A percentile compares a stretch with the other conserved stretches of the same genome.
Conservation (phyloP, 2,329 filamentous ascomycete genomes). For the Pseudogymnoascus sp. region DNA sequence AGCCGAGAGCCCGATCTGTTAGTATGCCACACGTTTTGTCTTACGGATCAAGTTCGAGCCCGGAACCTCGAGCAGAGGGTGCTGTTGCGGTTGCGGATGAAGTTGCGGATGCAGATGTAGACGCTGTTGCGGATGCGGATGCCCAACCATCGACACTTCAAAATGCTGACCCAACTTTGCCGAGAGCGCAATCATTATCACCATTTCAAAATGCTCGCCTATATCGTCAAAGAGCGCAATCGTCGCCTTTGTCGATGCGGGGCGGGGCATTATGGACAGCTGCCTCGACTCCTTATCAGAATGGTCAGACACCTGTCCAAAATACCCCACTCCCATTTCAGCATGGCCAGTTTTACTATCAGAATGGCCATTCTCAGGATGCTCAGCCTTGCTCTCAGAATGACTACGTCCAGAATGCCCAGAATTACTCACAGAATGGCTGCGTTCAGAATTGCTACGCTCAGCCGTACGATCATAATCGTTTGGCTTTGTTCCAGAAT, state of each 20-base stretch:
- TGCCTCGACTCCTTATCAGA: background rate
- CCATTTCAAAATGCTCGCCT: background rate
- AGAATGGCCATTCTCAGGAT: too few relatives aligned
- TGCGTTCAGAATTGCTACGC: background rate
- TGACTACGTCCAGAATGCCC: background rate
- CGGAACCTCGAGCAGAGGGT: background rate
- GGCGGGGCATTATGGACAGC: background rate
- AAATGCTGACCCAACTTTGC: background rate
- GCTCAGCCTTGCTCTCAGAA: background rate
- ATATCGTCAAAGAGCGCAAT: background rate
- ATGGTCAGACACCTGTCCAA: background rate
- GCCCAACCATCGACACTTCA: background rate
- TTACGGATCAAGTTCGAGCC: background rate
- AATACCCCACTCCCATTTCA: background rate
- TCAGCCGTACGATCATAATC: background rate
- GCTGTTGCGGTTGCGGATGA: background rate
- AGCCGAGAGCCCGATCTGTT: background rate
- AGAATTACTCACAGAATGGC: too few relatives aligned
- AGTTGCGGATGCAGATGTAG: background rate
- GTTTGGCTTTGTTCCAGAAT: background rate
- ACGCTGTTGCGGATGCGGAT: too few relatives aligned
- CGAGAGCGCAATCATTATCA: background rate
- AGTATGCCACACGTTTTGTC: background rate
- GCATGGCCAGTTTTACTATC: background rate
- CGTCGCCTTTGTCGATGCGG: background rate